phyloP scores from a whole-genome alignment of 768 basidiomycete species.

The Lactarius sp. region DNA sequence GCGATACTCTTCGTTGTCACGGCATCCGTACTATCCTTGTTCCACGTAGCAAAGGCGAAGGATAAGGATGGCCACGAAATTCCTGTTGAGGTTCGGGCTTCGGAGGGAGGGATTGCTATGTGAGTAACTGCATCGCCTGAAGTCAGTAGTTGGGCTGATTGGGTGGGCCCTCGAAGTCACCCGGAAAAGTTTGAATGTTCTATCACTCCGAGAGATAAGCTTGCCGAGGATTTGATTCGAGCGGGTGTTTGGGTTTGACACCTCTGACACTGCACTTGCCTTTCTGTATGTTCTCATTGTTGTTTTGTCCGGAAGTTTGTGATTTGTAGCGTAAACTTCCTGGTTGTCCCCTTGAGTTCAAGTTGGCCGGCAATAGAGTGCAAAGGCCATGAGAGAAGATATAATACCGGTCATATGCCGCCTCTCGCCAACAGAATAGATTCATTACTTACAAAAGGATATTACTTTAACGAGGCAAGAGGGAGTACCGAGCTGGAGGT shows the following conservation, averaged over 20 bases:
- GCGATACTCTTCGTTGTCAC: constrained; percentile 10
- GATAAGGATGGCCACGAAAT: constrained; percentile 8
- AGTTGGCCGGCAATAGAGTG: no score
- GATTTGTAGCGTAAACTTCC: no score
- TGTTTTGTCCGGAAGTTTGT: no score
- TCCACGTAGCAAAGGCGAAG: background rate
- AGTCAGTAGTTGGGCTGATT: background rate
- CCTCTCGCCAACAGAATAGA: no score
- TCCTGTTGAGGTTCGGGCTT: background rate
- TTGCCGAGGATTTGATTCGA: constrained; percentile 4
- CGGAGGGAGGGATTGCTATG: background rate
- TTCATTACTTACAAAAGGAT: no score
- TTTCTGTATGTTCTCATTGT: background rate
- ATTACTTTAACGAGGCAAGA: no score
- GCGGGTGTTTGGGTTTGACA: background rate
- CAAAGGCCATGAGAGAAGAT: no score
- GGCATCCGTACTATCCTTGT: constrained; percentile 5
- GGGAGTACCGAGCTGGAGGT: no score
- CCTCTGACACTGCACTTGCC: background rate
- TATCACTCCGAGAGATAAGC: constrained; percentile 10
- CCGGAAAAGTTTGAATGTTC: constrained; percentile 5
- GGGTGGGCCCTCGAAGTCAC: background rate
- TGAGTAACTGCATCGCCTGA: background rate
- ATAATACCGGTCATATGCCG: no score
- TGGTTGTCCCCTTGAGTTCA: no score